Percentiles rank a stretch among this genome's conserved stretches.
phyloP scores from a whole-genome alignment of 441 rosid species.

The Gossypium lobatum region DNA sequence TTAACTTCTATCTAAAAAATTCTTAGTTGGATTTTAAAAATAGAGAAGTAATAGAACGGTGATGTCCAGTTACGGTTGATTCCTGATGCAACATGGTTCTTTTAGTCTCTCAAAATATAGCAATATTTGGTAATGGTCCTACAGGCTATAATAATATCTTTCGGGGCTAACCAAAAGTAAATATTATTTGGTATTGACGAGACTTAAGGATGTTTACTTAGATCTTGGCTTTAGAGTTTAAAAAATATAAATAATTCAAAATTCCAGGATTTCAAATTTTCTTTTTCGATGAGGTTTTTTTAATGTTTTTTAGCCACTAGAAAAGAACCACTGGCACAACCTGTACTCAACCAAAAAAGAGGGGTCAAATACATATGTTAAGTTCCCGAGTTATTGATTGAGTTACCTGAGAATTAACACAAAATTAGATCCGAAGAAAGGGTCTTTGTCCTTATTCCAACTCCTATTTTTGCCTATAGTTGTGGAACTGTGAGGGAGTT shows the following conservation, averaged over 20 bases:
- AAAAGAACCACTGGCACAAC: background rate
- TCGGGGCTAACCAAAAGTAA: background rate
- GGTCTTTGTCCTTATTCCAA: too few relatives aligned
- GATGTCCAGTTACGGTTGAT: background rate
- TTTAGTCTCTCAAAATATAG: background rate
- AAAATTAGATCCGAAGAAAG: too few relatives aligned
- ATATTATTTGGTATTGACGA: background rate
- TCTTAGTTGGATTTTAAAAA: constrained; percentile 2
- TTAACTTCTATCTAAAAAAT: background rate
- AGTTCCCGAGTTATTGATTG: too few relatives aligned
- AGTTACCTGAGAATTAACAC: too few relatives aligned
- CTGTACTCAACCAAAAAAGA: background rate
- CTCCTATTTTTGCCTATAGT: too few relatives aligned
- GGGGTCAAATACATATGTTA: background rate
- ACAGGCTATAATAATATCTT: background rate
- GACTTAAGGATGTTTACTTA: background rate
- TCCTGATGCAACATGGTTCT: background rate
- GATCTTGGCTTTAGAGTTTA: background rate
- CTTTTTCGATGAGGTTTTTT: background rate
- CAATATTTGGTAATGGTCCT: background rate
- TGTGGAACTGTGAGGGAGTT: too few relatives aligned
- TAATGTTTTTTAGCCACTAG: background rate
- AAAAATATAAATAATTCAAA: background rate
- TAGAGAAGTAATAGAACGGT: background rate
- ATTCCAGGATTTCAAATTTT: background rate